Evolutionary conservation across 345 rosid species (phyloP).

Genomic region (Eucalyptus erythrocorys): DNA sequence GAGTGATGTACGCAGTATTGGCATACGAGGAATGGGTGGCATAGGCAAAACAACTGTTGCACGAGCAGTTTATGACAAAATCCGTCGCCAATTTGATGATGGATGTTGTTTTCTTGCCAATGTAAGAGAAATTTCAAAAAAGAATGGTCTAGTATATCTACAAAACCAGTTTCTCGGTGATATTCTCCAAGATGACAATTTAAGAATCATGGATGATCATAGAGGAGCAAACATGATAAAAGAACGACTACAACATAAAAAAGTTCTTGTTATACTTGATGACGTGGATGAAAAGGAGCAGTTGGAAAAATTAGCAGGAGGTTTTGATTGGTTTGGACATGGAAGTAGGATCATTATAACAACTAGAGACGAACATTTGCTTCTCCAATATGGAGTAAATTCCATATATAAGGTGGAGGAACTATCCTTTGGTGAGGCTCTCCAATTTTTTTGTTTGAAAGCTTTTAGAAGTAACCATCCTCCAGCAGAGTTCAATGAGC

Average conservation of each 20-base stretch:
- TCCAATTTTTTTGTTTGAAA: background rate
- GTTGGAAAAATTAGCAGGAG: background rate
- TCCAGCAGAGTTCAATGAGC: background rate
- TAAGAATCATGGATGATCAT: background rate
- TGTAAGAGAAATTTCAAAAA: slow-evolving; percentile 6
- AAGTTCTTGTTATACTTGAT: background rate
- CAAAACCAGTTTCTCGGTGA: background rate
- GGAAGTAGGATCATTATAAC: slow-evolving; percentile 1
- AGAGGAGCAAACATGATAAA: background rate
- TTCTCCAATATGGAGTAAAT: background rate
- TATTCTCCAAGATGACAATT: background rate
- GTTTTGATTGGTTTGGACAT: background rate
- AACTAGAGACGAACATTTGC: background rate
- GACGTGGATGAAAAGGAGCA: background rate
- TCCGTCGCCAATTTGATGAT: slow-evolving; percentile 6
- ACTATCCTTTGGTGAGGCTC: background rate
- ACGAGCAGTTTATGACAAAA: background rate
- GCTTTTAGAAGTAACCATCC: background rate
- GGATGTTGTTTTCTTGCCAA: slow-evolving; percentile 5
- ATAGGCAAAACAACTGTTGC: slow-evolving; percentile 3
- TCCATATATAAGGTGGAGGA: background rate
- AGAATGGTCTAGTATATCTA: background rate
- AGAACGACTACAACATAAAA: background rate
- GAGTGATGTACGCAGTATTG: background rate
- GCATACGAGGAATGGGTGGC: background rate